Evolutionary conservation across 176 grass and related monocot species (phyloP).

Genomic region (Aegilops sharonensis): DNA sequence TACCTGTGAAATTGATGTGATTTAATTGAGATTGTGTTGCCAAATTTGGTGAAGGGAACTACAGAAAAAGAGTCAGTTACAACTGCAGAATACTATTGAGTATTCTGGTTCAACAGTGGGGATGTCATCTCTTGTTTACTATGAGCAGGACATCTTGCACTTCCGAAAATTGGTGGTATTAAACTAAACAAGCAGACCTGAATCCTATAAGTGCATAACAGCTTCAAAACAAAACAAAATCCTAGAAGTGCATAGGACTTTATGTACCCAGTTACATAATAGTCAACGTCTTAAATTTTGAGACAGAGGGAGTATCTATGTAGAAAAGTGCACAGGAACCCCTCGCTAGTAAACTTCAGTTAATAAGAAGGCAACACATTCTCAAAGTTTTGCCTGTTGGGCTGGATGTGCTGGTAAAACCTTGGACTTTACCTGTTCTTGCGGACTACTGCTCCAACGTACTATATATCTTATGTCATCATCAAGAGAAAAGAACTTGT

Average conservation of each 20-base stretch:
- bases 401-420: background rate
- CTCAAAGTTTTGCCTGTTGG: background rate
- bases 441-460: background rate
- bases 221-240: too few relatives aligned
- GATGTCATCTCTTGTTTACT: background rate
- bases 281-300: too few relatives aligned
- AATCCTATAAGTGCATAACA: background rate
- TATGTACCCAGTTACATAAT: too few relatives aligned
- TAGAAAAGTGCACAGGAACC: background rate
- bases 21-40: background rate
- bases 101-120: background rate
- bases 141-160: background rate
- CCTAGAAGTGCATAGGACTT: background rate
- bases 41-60: conserved; percentile 2
- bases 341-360: background rate
- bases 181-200: background rate
- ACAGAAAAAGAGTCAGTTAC: background rate
- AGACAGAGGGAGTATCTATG: background rate
- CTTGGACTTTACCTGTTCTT: background rate
- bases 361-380: background rate
- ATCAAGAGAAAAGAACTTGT: background rate
- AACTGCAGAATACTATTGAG: background rate
- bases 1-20: background rate
- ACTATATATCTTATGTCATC: background rate
- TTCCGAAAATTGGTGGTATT: background rate